A percentile compares a stretch with the other conserved stretches of the same genome.
phyloP scores from a whole-genome alignment of 1,139 yeast species.

The Pichia sp. region DNA sequence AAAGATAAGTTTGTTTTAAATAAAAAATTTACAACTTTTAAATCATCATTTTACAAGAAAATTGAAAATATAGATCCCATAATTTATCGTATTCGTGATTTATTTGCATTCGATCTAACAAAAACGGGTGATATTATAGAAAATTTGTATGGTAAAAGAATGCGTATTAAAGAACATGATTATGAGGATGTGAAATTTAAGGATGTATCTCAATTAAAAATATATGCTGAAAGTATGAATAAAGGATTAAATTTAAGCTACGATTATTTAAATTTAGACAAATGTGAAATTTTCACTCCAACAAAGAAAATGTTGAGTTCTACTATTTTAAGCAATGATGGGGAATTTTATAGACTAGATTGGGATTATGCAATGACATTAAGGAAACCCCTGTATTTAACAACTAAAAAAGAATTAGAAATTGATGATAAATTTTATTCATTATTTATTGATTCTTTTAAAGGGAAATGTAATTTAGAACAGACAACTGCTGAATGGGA shows the following conservation, averaged over 20 bases:
- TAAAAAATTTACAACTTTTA: slow-evolving; percentile 10
- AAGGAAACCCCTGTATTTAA: slow-evolving; percentile 17
- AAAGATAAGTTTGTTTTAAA: slow-evolving; percentile 11
- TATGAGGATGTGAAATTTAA: neutral
- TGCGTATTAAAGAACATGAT: slow-evolving; percentile 1
- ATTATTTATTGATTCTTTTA: slow-evolving; percentile 13
- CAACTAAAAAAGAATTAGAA: slow-evolving; percentile 12
- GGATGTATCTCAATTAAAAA: neutral
- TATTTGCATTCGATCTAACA: neutral
- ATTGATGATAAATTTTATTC: slow-evolving; percentile 16
- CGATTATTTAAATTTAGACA: slow-evolving; percentile 21
- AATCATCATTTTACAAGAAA: slow-evolving; percentile 1
- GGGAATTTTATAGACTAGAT: slow-evolving; percentile 24
- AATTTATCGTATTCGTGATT: slow-evolving; percentile 3
- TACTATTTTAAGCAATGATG: slow-evolving; percentile 8
- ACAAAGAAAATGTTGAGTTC: slow-evolving; percentile 9
- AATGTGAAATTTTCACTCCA: slow-evolving; percentile 12
- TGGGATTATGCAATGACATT: slow-evolving; percentile 27
- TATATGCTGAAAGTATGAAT: no score
- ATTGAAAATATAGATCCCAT: slow-evolving; percentile 1
- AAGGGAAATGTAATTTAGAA: slow-evolving; percentile 17
- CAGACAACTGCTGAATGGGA: slow-evolving; percentile 21
- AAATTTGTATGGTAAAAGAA: slow-evolving; percentile 1
- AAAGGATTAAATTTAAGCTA: slow-evolving; percentile 4
- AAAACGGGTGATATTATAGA: neutral